phyloP scores from a whole-genome alignment of 2,329 filamentous ascomycete species.

The Verticillium albo-atrum region DNA sequence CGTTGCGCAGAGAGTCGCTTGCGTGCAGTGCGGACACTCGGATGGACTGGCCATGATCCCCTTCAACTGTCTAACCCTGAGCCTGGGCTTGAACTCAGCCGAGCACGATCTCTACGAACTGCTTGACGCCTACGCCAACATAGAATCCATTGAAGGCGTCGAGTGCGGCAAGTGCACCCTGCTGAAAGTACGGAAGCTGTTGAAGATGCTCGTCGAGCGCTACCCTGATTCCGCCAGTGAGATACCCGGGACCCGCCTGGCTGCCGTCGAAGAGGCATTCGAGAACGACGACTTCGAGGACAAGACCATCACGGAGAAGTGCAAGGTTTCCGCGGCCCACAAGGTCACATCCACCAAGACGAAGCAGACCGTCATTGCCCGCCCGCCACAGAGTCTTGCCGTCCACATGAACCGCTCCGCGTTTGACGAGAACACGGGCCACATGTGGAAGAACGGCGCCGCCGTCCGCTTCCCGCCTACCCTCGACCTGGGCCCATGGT shows the following conservation, averaged over 20 bases:
- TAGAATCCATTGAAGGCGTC: conserved; percentile 84
- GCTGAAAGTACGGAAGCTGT: conserved; percentile 46
- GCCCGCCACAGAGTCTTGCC: conserved; percentile 74
- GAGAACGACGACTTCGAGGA: conserved; percentile 78
- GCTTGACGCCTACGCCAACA: conserved; percentile 75
- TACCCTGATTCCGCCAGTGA: conserved; percentile 29
- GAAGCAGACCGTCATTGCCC: conserved; percentile 79
- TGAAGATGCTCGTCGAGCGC: conserved; percentile 45
- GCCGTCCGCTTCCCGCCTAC: conserved; percentile 69
- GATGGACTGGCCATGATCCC: conserved; percentile 87
- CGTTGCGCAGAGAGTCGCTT: conserved; percentile 83
- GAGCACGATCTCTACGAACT: conserved; percentile 72
- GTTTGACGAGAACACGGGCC: conserved; percentile 78
- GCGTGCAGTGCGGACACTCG: conserved; percentile 77
- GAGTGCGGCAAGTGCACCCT: conserved; percentile 91
- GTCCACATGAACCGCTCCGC: conserved; percentile 90
- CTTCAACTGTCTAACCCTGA: conserved; percentile 90
- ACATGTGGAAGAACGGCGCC: conserved; percentile 79
- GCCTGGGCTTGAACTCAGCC: conserved; percentile 58
- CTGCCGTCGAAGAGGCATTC: conserved; percentile 64
- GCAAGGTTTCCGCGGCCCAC: conserved; percentile 61
- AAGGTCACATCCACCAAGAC: conserved; percentile 79
- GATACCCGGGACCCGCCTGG: conserved; percentile 50
- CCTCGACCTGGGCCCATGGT: conserved; percentile 82
- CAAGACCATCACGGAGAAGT: conserved; percentile 57